Conservation (phyloP, 805 yeast genomes). For the Candida nemodendra region DNA sequence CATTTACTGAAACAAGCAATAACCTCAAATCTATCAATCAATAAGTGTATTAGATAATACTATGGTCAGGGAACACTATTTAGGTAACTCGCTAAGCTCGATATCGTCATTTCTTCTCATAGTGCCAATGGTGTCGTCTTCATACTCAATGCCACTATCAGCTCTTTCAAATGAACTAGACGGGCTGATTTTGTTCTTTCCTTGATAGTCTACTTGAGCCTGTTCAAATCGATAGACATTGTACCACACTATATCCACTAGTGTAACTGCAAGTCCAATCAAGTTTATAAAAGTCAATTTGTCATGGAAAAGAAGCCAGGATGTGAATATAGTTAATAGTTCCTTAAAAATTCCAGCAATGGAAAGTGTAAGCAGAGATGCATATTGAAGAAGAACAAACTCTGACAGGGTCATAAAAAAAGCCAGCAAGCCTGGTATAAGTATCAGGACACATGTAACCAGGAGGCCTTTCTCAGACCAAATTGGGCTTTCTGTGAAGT, state of each 20-base stretch:
- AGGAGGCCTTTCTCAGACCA: conserved; percentile 64
- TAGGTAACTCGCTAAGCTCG: conserved; percentile 15
- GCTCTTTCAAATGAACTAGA: conserved; percentile 7
- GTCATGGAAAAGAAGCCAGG: conserved; percentile 76
- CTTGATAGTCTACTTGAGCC: conserved; percentile 10
- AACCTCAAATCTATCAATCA: no score
- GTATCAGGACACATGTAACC: conserved; percentile 54
- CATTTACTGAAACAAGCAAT: no score
- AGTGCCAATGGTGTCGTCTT: conserved; percentile 1
- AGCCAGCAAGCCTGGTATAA: conserved; percentile 84
- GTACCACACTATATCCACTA: conserved; percentile 80
- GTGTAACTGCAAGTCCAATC: conserved; percentile 71
- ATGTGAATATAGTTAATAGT: conserved; percentile 70
- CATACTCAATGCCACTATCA: not conserved
- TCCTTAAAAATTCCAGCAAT: conserved; percentile 95
- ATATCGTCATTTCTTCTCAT: conserved; percentile 10
- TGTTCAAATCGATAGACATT: conserved; percentile 59
- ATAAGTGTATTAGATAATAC: no score
- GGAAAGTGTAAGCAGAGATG: conserved; percentile 82
- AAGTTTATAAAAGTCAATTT: conserved; percentile 62
- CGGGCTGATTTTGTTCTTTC: conserved; percentile 12
- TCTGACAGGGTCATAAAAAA: conserved; percentile 89
- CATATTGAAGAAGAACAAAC: conserved; percentile 74
- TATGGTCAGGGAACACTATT: no score
- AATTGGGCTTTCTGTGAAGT: conserved; percentile 51